A percentile compares a stretch with the other conserved stretches of the same genome.
Conservation (phyloP, 441 rosid genomes). For the Gossypium armourianum region DNA sequence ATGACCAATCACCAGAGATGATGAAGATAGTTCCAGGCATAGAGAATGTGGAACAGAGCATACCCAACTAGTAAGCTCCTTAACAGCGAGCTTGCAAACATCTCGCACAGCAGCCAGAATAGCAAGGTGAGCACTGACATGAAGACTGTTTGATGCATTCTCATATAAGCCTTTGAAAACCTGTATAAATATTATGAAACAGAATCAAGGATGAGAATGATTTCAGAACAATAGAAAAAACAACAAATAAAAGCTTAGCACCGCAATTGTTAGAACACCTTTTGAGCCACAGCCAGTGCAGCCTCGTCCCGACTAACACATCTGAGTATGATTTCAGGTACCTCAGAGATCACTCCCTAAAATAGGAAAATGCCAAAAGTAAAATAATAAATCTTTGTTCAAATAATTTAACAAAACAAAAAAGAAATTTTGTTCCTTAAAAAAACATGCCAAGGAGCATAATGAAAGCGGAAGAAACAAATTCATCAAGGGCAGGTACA, state of each 20-base stretch:
- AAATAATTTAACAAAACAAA: conserved; percentile 4
- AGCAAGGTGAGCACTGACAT: conserved; percentile 67
- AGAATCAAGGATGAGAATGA: not conserved
- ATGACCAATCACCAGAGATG: conserved; percentile 3
- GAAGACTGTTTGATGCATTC: conserved; percentile 63
- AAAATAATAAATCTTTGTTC: not conserved
- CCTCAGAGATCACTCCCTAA: conserved; percentile 75
- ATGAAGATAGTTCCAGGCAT: not conserved
- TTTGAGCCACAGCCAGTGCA: conserved; percentile 91
- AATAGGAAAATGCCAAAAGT: conserved; percentile 1
- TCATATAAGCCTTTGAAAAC: conserved; percentile 88
- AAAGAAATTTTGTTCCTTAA: not conserved
- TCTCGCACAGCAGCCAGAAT: conserved; percentile 86
- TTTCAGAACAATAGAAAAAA: not conserved
- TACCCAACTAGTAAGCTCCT: conserved; percentile 98
- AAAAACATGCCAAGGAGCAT: no score
- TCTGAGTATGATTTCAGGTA: conserved; percentile 88
- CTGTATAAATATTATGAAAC: conserved; percentile 26
- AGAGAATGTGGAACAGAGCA: conserved; percentile 17
- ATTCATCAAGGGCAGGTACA: not conserved
- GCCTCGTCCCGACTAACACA: conserved; percentile 95
- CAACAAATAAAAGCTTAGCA: not conserved
- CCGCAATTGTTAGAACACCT: conserved; percentile 28
- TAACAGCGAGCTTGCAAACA: conserved; percentile 85
- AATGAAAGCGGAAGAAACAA: not conserved